Conservation (phyloP, 2,329 filamentous ascomycete genomes). For the Trichoderma sp. region DNA sequence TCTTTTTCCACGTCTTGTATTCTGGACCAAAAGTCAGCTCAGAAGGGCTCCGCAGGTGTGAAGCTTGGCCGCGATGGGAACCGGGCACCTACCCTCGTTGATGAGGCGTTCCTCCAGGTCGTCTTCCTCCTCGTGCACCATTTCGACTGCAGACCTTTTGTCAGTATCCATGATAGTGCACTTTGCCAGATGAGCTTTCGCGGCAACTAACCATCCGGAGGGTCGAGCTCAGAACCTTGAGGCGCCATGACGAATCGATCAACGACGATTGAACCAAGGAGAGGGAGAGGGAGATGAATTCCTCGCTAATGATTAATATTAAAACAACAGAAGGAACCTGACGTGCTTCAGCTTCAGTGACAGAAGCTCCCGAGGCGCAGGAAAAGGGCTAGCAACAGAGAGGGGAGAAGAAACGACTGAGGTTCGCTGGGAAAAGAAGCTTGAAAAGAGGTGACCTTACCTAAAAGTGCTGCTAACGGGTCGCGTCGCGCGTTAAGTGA, state of each 20-base stretch:
- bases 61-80: background rate
- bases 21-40: conserved; percentile 55
- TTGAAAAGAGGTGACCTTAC: conserved; percentile 34
- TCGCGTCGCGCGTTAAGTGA: conserved; percentile 48
- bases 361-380: background rate
- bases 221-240: conserved; percentile 42
- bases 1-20: conserved; percentile 99
- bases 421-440: conserved; percentile 29
- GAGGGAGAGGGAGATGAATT: background rate
- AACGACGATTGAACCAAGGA: background rate
- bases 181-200: background rate
- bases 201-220: conserved; percentile 40
- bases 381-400: background rate
- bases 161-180: background rate
- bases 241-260: conserved; percentile 41
- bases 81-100: conserved; percentile 71
- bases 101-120: conserved; percentile 82
- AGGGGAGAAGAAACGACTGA: conserved; percentile 5
- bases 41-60: background rate
- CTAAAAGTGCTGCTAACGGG: conserved; percentile 25
- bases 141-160: conserved; percentile 38
- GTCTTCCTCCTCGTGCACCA: conserved; percentile 67
- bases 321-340: background rate
- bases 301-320: background rate
- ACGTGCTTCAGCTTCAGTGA: background rate